Percentiles rank a stretch among this genome's conserved stretches.
These are phyloP conservation scores for Acacia melanoxylon DNA, from an alignment of 306 rosid genomes.

Conservation along the genomic window DNA sequence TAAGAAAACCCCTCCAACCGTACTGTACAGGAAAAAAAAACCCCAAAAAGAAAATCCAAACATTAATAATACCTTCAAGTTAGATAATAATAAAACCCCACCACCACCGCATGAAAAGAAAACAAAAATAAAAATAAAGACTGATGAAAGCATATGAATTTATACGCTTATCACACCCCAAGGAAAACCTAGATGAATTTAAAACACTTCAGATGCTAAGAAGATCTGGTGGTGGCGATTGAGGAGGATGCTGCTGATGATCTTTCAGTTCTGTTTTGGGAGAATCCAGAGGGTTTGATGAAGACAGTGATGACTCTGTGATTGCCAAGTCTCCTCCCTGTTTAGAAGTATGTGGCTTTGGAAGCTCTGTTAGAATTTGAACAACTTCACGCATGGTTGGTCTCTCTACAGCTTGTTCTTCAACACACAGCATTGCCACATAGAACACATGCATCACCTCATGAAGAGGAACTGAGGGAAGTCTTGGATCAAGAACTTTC, in stretches of 20 bases:
- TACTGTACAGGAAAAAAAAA: slow-evolving; percentile 55
- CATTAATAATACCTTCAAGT: slow-evolving; percentile 45
- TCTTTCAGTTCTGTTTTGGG: slow-evolving; percentile 56
- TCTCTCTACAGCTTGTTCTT: slow-evolving; percentile 69
- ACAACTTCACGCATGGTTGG: slow-evolving; percentile 94
- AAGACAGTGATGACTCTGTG: slow-evolving; percentile 49
- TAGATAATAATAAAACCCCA: slow-evolving; percentile 43
- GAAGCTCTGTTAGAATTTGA: slow-evolving; percentile 77
- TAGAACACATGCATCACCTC: slow-evolving; percentile 72
- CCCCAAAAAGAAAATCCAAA: slow-evolving; percentile 32
- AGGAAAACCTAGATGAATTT: slow-evolving; percentile 28
- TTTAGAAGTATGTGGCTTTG: slow-evolving; percentile 61
- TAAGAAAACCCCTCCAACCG: slow-evolving; percentile 56
- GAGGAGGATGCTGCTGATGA: slow-evolving; percentile 47
- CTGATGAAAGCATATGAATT: slow-evolving; percentile 21
- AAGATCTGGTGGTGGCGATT: slow-evolving; percentile 81
- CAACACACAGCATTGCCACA: slow-evolving; percentile 84
- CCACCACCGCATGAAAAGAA: slow-evolving; percentile 30
- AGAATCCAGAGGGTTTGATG: slow-evolving; percentile 48
- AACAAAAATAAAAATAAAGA: slow-evolving; percentile 9
- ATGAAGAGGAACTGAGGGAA: slow-evolving; percentile 50
- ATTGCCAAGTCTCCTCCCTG: slow-evolving; percentile 47
- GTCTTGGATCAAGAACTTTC: slow-evolving; percentile 49
- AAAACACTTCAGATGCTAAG: slow-evolving; percentile 75
- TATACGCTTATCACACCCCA: slow-evolving; percentile 42